Conservation (phyloP, 169 alveolate genomes). For the Cryptosporidium felis region DNA sequence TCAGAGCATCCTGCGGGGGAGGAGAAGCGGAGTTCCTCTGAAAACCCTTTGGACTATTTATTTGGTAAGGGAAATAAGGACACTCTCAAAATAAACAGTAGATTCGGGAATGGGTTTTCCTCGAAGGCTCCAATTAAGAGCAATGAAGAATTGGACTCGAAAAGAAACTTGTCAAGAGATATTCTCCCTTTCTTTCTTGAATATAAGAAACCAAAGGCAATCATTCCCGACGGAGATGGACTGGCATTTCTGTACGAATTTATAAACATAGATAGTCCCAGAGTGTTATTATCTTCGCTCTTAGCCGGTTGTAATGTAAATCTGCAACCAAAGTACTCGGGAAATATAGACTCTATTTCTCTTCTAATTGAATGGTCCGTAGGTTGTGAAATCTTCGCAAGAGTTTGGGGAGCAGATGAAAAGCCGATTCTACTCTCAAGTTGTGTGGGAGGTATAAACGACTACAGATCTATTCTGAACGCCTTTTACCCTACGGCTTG, state of each 20-base stretch:
- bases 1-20: neutral
- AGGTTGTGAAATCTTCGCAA: constrained; percentile 45
- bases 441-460: constrained; percentile 30
- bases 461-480: neutral
- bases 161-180: constrained; percentile 22
- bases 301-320: constrained; percentile 42
- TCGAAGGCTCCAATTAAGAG: neutral
- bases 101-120: neutral
- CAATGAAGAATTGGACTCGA: neutral
- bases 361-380: constrained; percentile 52
- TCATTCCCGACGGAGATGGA: neutral
- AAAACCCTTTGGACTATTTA: constrained; percentile 2
- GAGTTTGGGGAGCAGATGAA: constrained; percentile 57
- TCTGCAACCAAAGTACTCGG: constrained; percentile 48
- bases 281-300: constrained; percentile 54
- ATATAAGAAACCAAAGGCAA: constrained; percentile 22
- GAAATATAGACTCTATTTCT: constrained; percentile 33
- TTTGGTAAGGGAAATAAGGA: neutral
- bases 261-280: constrained; percentile 31
- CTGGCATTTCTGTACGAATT: neutral
- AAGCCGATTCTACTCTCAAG: neutral
- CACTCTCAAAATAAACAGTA: neutral
- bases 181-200: constrained; percentile 19
- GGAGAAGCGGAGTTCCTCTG: neutral
- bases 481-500: neutral